A percentile compares a stretch with the other conserved stretches of the same genome.
These are phyloP conservation scores for Teratosphaeriaceae sp. DNA, from an alignment of 2,329 filamentous ascomycete species.

Conservation along the genomic window DNA sequence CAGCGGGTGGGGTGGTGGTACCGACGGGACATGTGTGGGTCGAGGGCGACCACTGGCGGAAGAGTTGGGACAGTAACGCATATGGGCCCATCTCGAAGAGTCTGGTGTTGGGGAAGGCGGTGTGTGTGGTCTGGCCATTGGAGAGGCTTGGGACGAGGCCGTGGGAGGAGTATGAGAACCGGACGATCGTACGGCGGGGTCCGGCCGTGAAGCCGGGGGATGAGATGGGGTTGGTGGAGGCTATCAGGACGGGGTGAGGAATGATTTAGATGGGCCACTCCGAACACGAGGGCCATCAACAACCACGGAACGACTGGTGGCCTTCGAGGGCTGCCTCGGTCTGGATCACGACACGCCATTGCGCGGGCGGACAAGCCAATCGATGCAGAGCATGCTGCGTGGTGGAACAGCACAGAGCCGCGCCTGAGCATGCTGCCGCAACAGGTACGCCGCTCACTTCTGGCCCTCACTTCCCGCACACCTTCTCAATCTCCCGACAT, in stretches of 20 bases:
- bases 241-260: conserved; percentile 2
- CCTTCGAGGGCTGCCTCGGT: too few species aligned
- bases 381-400: too few species aligned
- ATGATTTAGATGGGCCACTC: too few species aligned
- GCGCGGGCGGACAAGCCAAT: too few species aligned
- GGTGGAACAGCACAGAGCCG: too few species aligned
- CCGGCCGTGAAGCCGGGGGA: conserved; percentile 6
- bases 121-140: conserved; percentile 65
- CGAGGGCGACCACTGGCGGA: conserved; percentile 75
- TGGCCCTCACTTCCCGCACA: conserved; percentile 5
- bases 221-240: conserved; percentile 2
- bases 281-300: too few species aligned
- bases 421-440: background rate
- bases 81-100: conserved; percentile 67
- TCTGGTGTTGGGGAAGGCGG: conserved; percentile 68
- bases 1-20: conserved; percentile 47
- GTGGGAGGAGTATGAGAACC: conserved; percentile 46
- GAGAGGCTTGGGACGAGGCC: conserved; percentile 47
- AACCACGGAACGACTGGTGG: too few species aligned
- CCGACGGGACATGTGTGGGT: conserved; percentile 89
- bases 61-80: conserved; percentile 76
- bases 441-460: background rate
- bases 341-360: too few species aligned
- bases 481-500: conserved; percentile 42
- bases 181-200: conserved; percentile 37